Base-by-base conservation (phyloP, 768 basidiomycete species). In the Trametes punicea region DNA sequence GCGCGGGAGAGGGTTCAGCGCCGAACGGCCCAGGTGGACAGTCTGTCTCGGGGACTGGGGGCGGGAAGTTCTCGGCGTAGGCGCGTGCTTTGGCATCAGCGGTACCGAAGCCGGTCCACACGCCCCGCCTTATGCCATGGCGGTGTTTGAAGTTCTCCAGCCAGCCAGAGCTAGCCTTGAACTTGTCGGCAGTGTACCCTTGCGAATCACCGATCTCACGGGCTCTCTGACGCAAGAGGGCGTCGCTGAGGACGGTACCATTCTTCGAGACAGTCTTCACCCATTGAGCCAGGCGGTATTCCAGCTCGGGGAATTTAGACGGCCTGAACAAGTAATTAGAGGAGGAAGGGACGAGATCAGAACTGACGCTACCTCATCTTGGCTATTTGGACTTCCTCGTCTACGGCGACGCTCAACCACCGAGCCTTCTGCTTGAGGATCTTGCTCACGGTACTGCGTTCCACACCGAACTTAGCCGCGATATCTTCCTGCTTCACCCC, bases 151-250 rank as follows among this genome's bases (percentile, higher is more conserved):
- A 95, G 69, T 91, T 91, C 68, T 94, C 91, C 51, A 95, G 79
- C 93, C 93, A 95, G 4, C 91, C 90, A 9, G 87, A 84, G 66
- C 87, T 90, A n/a, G 89, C 92, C 72, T 93, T 94, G 81, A 95
- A 95, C 68, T 81, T 80, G 54, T 88, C 86, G 56, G 84, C 80
- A 44, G 77, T 67, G 57, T 87, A 82, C 48, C 78, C 74, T 47
- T 84, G 77, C 6, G 61, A 66, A 39, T 75, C 71, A 1, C 86
- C 89, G 58, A 88, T 77, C 60, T 83, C 80, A 60, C 83, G 82
- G 20, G 91, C 91, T 64, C 85, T 83, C 27, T 74, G 73, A 56
- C 85, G 83, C 52, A 84, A 79, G 56, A 78, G 69, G 6, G 81
- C 75, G 69, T 96, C 93, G 29, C 82, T 83, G 57, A 93, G 80